Conservation (phyloP, 2,329 filamentous ascomycete species). For the Amauroascus verrucosus region DNA sequence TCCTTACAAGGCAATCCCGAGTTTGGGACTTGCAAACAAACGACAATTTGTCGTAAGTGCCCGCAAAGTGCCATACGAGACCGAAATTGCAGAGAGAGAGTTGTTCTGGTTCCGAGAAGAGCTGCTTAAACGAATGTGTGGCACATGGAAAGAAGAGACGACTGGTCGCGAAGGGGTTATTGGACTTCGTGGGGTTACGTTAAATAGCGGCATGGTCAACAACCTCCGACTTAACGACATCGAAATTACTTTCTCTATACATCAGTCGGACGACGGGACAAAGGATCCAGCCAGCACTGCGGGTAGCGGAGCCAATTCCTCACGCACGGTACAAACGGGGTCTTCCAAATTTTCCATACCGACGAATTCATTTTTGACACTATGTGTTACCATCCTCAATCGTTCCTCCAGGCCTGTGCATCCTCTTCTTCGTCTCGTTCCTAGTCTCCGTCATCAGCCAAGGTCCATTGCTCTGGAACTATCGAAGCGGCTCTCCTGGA, state of each 20-base stretch:
- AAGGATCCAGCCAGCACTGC: conserved; percentile 15
- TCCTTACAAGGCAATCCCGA: conserved; percentile 66
- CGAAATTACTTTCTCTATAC: conserved; percentile 46
- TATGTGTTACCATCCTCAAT: conserved; percentile 65
- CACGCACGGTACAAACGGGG: conserved; percentile 31
- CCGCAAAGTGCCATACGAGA: conserved; percentile 66
- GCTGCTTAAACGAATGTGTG: conserved; percentile 60
- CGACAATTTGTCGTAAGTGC: conserved; percentile 87
- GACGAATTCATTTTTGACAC: conserved; percentile 56
- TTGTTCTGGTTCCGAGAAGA: conserved; percentile 86
- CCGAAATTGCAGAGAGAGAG: conserved; percentile 66
- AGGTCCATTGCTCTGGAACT: conserved; percentile 66
- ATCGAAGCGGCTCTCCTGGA: conserved; percentile 72
- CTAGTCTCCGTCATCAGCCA: conserved; percentile 62
- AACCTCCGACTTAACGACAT: conserved; percentile 72
- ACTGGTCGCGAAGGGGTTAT: conserved; percentile 54
- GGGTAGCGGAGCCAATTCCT: conserved; percentile 10
- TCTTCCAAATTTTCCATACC: conserved; percentile 39
- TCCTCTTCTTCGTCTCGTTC: conserved; percentile 65
- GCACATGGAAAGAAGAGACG: conserved; percentile 58
- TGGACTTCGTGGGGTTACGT: conserved; percentile 63
- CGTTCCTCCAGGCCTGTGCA: conserved; percentile 57
- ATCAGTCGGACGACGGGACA: conserved; percentile 23
- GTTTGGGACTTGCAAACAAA: conserved; percentile 67
- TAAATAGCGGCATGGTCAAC: conserved; percentile 71